Percentiles rank a stretch among this genome's conserved stretches.
These are phyloP conservation scores for Fusarium bactridioides DNA, from an alignment of 2,329 filamentous ascomycete genomes.

Conservation along the genomic window DNA sequence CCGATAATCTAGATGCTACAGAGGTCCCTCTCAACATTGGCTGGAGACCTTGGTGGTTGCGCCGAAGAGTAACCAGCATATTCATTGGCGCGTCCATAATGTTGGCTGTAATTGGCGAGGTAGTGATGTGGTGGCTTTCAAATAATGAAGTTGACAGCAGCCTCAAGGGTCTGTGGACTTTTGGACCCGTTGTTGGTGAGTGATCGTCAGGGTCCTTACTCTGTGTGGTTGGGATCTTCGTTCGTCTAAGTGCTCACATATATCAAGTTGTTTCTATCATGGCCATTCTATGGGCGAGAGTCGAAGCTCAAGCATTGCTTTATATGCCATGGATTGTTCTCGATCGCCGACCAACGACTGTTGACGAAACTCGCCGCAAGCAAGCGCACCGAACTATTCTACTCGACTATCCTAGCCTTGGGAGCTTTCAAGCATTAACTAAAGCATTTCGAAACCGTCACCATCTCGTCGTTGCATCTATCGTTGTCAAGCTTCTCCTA, in stretches of 20 bases:
- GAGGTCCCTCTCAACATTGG: slow-evolving; percentile 35
- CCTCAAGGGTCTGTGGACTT: slow-evolving; percentile 40
- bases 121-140: slow-evolving; percentile 38
- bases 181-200: slow-evolving; percentile 42
- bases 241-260: slow-evolving; percentile 11
- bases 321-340: slow-evolving; percentile 44
- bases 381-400: slow-evolving; percentile 41
- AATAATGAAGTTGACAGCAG: slow-evolving; percentile 22
- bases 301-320: slow-evolving; percentile 41
- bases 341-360: slow-evolving; percentile 34
- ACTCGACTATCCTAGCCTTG: slow-evolving; percentile 40
- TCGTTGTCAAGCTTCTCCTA: slow-evolving; percentile 35
- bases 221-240: background rate
- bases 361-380: slow-evolving; percentile 40
- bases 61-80: slow-evolving; percentile 25
- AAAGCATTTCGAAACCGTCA: slow-evolving; percentile 37
- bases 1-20: slow-evolving; percentile 24
- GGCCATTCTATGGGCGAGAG: slow-evolving; percentile 39
- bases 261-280: slow-evolving; percentile 37
- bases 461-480: slow-evolving; percentile 38
- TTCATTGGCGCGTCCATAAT: slow-evolving; percentile 33
- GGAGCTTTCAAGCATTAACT: slow-evolving; percentile 32
- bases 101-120: slow-evolving; percentile 36
- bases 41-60: slow-evolving; percentile 41
- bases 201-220: slow-evolving; percentile 16